Base-by-base conservation (phyloP, 176 grass and related monocot species). In the Metroxylon sagu region DNA sequence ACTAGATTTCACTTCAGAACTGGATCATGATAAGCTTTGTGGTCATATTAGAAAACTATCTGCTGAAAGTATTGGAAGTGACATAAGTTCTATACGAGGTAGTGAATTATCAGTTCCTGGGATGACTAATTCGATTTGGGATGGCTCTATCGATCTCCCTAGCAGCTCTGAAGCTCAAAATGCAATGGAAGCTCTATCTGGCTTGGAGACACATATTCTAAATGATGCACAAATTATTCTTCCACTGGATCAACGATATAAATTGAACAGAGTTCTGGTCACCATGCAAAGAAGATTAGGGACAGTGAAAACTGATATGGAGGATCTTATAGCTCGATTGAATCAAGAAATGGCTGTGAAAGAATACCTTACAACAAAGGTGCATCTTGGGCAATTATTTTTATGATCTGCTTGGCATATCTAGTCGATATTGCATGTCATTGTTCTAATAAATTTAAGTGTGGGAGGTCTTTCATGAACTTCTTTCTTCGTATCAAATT, bases 321-420 rank as follows among this genome's bases (percentile, higher is more conserved):
- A 98, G 67, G 88, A 98, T 98, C 85, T 98, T 62, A 98, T 92
- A 74, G 81, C 88, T 77, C 71, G 94, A 60, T 51, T 98, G 75
- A 89, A 89, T 85, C 87, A 98, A 72, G 94, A 92, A 86, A 86
- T 62, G 43, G 74, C 94, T 51, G 94, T 98, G 18, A 98, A 98
- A 85, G 94, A 92, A 29, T 98, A 98, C 65, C 94, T 98, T 67
- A 65, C 71, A 12, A 98, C 88, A 64, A 98, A 98, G 85, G 94
- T 98, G 68, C 54, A 48, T 64, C 5, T 80, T 79, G 25, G 26
- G 28, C 14, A 4, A 62, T 72, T 62, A 43, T 43, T 43, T 43
- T 43, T 43, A 43, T 43, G 35, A 14, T 43, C 35, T 43, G 35
- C 35, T 43, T 43, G 35, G 35, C 35, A 43, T 43, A 7, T 43